A percentile compares a stretch with the other conserved stretches of the same genome.
Evolutionary conservation across 148 eudicot genomes (phyloP).

Genomic region (Spergularia marina): DNA sequence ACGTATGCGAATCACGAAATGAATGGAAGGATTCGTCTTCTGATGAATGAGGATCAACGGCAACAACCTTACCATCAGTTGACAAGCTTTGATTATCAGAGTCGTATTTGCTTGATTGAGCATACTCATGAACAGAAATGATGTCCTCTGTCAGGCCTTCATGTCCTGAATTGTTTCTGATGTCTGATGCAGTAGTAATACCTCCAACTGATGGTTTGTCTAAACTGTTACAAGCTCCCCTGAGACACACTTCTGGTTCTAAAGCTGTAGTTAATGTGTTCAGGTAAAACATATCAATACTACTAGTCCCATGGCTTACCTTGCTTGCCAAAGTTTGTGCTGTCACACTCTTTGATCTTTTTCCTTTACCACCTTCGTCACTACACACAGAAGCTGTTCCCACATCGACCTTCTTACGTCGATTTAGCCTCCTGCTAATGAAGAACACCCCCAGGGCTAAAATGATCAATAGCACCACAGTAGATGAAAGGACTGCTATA

Average conservation of each 20-base stretch:
- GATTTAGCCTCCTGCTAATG: constrained; percentile 32
- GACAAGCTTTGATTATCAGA: constrained; percentile 39
- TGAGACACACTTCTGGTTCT: constrained; percentile 43
- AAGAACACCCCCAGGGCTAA: constrained; percentile 45
- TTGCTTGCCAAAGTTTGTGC: constrained; percentile 42
- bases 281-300: constrained; percentile 58
- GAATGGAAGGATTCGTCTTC: constrained; percentile 88
- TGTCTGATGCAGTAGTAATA: constrained; percentile 21
- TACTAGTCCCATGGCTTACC: constrained; percentile 51
- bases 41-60: constrained; percentile 38
- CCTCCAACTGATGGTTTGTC: constrained; percentile 17
- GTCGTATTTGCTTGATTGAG: constrained; percentile 40
- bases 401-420: constrained; percentile 36
- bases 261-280: constrained; percentile 50
- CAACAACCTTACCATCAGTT: constrained; percentile 22
- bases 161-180: constrained; percentile 30
- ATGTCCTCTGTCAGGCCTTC: constrained; percentile 41
- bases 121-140: constrained; percentile 46
- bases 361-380: constrained; percentile 33
- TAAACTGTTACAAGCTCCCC: constrained; percentile 21
- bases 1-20: constrained; percentile 48
- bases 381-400: constrained; percentile 32
- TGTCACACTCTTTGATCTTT: constrained; percentile 34
- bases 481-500: constrained; percentile 43
- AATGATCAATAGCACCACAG: constrained; percentile 38